Base-by-base conservation (phyloP, 768 basidiomycete species). In the Kwoniella europaea region DNA sequence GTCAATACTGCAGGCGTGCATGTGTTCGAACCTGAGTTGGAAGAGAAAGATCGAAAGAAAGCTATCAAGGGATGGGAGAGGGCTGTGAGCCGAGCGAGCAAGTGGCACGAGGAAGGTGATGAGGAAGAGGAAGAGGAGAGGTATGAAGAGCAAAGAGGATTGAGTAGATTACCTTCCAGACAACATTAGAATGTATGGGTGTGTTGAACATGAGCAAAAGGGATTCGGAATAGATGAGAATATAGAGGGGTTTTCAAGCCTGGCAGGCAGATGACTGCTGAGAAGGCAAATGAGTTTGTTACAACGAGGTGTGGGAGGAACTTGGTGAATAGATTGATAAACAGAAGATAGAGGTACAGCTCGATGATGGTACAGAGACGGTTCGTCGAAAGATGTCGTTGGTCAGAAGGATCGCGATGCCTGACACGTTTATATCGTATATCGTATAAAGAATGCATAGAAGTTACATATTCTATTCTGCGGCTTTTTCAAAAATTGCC, bases 1-100 rank as follows among this genome's bases (percentile, higher is more conserved):
- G 94, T 98, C 50, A 98, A 98, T 80, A 92, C 91, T 46, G 89
- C 90, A 57, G 93, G 93, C 9, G 92, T 87, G 76, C 87, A 85
- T 55, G 86, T 86, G 42, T 99, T 99, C 79, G 83, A 79, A 50
- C 90, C 95, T 0, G 77, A 79, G 22, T 77, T 90, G 62, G 78
- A 84, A 0, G 87, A 88, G 69, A 84, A 84, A 43, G 86, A 88
- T 75, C 86, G 92, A 54, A 83, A 88, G 76, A 88, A 86, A 83
- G 88, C 87, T 78, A 93, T 92, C 89, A 83, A 85, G 56, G 89
- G 89, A 3, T 99, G 97, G 97, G 88, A 94, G 82, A 88, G 89
- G 65, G 97, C 97, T 0, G 90, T 98, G 10, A 89, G 93, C 79
- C 86, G 94, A 63, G 90, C 91, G 4, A 90, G 86, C 76, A 89